A percentile compares a stretch with the other conserved stretches of the same genome.
These are phyloP conservation scores for Diaporthe aspalathi DNA, from an alignment of 2,329 filamentous ascomycete genomes.

Conservation along the genomic window DNA sequence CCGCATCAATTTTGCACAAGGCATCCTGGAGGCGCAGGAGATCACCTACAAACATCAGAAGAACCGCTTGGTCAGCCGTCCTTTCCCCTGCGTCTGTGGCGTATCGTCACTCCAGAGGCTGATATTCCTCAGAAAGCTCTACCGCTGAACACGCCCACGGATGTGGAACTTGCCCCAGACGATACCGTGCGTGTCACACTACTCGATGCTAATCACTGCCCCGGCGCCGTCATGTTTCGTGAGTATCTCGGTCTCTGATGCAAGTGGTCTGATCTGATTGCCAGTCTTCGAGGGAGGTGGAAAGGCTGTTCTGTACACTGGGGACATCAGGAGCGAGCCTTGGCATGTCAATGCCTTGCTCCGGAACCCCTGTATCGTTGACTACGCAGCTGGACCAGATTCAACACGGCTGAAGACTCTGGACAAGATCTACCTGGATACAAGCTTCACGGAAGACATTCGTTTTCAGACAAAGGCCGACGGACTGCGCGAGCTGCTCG, in stretches of 20 bases:
- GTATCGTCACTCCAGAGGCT: not conserved
- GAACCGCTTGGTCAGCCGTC: slow-evolving; percentile 68
- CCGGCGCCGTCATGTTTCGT: slow-evolving; percentile 90
- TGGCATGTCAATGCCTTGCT: slow-evolving; percentile 85
- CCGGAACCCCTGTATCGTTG: slow-evolving; percentile 78
- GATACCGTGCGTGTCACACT: slow-evolving; percentile 82
- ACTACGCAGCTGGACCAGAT: slow-evolving; percentile 66
- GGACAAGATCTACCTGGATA: slow-evolving; percentile 90
- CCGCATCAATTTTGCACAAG: slow-evolving; percentile 83
- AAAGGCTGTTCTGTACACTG: slow-evolving; percentile 86
- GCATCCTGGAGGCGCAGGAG: slow-evolving; percentile 78
- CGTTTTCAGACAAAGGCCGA: slow-evolving; percentile 74
- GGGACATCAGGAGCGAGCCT: slow-evolving; percentile 85
- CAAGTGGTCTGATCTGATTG: not conserved
- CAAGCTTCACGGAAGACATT: slow-evolving; percentile 71
- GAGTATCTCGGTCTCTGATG: slow-evolving; percentile 42
- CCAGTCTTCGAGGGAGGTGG: slow-evolving; percentile 78
- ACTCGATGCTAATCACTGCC: slow-evolving; percentile 92
- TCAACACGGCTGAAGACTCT: slow-evolving; percentile 64
- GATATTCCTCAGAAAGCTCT: slow-evolving; percentile 72
- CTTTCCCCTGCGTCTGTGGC: not conserved
- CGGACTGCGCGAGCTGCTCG: slow-evolving; percentile 79
- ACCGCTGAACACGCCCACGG: slow-evolving; percentile 82
- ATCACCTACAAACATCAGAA: slow-evolving; percentile 82
- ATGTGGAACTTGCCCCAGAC: slow-evolving; percentile 77